A percentile compares a stretch with the other conserved stretches of the same genome.
phyloP scores from a whole-genome alignment of 1,284 basidiomycete species.

The Volvariella surrecta region DNA sequence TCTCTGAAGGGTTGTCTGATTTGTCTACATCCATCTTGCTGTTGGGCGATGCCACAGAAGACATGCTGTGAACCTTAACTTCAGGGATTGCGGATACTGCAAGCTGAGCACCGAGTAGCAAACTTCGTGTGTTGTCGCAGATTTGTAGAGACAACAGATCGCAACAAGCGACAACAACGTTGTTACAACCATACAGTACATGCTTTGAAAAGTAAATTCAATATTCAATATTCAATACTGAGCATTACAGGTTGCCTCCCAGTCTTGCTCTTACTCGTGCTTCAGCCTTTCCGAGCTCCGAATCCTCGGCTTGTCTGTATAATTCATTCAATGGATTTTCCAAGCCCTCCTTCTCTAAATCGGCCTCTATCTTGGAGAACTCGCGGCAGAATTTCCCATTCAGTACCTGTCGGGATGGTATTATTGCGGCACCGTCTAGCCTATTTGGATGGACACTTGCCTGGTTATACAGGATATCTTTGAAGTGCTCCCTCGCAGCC shows the following conservation, averaged over 20 bases:
- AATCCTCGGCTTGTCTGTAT: slow-evolving; percentile 41
- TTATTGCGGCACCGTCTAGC: not conserved
- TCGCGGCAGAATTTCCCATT: slow-evolving; percentile 52
- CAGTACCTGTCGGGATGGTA: slow-evolving; percentile 30
- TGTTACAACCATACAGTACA: not conserved
- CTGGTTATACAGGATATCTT: slow-evolving; percentile 50
- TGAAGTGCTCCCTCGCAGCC: slow-evolving; percentile 41
- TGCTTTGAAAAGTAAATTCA: not conserved
- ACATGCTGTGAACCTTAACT: slow-evolving; percentile 2
- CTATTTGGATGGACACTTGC: slow-evolving; percentile 17
- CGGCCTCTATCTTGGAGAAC: slow-evolving; percentile 47
- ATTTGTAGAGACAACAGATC: no score
- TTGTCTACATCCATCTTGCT: slow-evolving; percentile 55
- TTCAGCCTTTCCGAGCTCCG: slow-evolving; percentile 50
- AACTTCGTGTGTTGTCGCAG: not conserved
- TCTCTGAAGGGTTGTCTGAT: slow-evolving; percentile 43
- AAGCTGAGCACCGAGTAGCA: not conserved
- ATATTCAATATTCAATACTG: slow-evolving; percentile 1
- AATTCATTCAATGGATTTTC: slow-evolving; percentile 48
- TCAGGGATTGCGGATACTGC: not conserved
- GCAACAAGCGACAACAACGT: no score
- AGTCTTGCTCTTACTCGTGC: slow-evolving; percentile 45
- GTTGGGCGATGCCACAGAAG: slow-evolving; percentile 23
- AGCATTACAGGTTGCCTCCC: slow-evolving; percentile 28
- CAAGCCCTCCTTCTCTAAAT: slow-evolving; percentile 49